These are phyloP conservation scores for Chrysoporthe cubensis DNA, from an alignment of 2,329 filamentous ascomycete genomes.

Conservation along the genomic window DNA sequence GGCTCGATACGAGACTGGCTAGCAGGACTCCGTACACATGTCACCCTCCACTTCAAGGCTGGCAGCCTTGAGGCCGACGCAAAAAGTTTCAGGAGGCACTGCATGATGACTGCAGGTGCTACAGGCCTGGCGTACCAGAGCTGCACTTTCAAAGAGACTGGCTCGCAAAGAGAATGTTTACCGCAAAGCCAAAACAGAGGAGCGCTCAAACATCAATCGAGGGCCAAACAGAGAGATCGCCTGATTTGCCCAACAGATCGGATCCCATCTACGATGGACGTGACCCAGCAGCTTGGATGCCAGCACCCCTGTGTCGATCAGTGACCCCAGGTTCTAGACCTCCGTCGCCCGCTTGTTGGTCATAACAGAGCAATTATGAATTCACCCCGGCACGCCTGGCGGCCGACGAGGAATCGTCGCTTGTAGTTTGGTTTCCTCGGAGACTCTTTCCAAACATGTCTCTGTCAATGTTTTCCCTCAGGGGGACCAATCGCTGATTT, in stretches of 20 bases:
- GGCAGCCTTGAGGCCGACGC: neutral
- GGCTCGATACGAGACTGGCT: conserved; percentile 6
- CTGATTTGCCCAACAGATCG: neutral
- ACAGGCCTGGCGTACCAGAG: neutral
- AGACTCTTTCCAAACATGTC: neutral
- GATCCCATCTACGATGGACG: conserved; percentile 2
- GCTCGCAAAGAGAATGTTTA: neutral
- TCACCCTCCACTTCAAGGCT: neutral
- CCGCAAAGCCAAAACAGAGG: neutral
- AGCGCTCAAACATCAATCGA: neutral
- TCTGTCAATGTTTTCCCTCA: neutral
- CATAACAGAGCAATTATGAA: conserved; percentile 6
- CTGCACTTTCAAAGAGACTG: neutral
- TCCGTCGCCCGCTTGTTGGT: neutral
- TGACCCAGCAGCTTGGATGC: conserved; percentile 21
- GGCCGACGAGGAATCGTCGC: neutral
- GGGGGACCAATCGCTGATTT: conserved; percentile 2
- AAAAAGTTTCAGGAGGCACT: conserved; percentile 1
- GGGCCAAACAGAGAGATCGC: neutral
- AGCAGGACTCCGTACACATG: neutral
- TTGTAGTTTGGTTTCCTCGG: neutral
- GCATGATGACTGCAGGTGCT: conserved; percentile 6
- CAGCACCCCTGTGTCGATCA: conserved; percentile 28
- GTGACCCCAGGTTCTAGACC: conserved; percentile 13
- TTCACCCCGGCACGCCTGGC: neutral